Evolutionary conservation across 768 basidiomycete species (phyloP).

Genomic region (Trametes villosa): DNA sequence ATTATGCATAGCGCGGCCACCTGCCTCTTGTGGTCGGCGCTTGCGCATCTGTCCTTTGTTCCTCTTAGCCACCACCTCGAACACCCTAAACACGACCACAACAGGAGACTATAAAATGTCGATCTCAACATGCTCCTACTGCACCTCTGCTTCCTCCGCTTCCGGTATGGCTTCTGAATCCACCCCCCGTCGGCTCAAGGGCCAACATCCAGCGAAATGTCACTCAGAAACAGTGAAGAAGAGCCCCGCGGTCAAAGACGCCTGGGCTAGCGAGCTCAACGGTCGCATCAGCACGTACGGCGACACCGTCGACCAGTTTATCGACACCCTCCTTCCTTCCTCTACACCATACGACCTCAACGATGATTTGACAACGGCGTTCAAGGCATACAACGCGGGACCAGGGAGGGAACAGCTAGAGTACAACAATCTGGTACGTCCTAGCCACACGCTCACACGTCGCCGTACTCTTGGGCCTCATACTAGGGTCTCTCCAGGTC

Average conservation of each 20-base stretch:
- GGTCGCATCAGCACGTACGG: neutral
- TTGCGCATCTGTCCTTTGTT: neutral
- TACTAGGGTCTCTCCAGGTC: too few species aligned
- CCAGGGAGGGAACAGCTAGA: neutral
- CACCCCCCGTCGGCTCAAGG: neutral
- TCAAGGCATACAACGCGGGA: neutral
- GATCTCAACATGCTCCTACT: neutral
- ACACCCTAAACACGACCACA: neutral
- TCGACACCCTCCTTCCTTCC: conserved; percentile 6
- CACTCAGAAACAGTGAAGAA: neutral
- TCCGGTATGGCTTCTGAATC: conserved; percentile 4
- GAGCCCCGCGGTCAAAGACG: neutral
- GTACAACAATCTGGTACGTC: neutral
- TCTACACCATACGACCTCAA: neutral
- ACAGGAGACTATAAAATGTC: neutral
- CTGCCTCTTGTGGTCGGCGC: neutral
- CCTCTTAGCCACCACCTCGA: neutral
- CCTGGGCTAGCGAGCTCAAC: conserved; percentile 1
- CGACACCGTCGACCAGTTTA: neutral
- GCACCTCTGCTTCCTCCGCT: neutral
- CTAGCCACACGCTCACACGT: neutral
- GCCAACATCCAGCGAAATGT: neutral
- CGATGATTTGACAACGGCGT: neutral
- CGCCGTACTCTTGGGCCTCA: neutral
- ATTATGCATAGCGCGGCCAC: neutral